Base-by-base conservation (phyloP, 164 flowering plant species). In the Magnolia changhungtana region DNA sequence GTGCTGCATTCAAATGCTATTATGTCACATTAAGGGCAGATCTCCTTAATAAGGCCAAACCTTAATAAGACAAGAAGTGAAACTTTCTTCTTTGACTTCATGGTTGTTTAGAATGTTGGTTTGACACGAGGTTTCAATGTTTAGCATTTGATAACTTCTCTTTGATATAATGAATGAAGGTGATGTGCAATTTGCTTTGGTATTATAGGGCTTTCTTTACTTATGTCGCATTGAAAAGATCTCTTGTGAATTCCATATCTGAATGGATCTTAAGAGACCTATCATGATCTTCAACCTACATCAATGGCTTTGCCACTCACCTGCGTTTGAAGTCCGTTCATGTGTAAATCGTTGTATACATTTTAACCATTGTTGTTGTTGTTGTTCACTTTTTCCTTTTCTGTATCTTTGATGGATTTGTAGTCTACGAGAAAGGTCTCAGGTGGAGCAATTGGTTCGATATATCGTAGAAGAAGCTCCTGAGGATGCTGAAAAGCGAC, bases 401-500 rank as follows among this genome's bases (percentile, higher is more conserved):
- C 6, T 67, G 7, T 7, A 13, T 14, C 7, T 75, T 79, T 29
- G 3, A n/a, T 65, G 27, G 73, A 21, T 75, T 79, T 78, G 64
- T 81, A 95, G 98, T 78, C 83, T 95, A 77, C 83, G 93, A 52
- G 98, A 90, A 86, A 91, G 88, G 79, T 71, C 85, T 59, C 98
- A 89, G 82, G 91, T 95, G 74, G 94, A 93, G 81, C 94, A 89
- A 76, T 89, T 95, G 27, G 74, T 93, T 69, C 86, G 87, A 37
- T 95, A 86, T 75, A 90, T 95, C 77, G 95, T 95, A 74, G 96
- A 90, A 83, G 98, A 95, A 88, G 89, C 89, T 85, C 88, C 91
- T 23, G 90, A 85, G 59, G 95, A 91, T 85, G 90, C 90, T 81
- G 96, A 90, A 52, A 93, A 85, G 84, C 87, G 78, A 55, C 88